These are phyloP conservation scores for Botrytis porri DNA, from an alignment of 2,329 filamentous ascomycete species.

Conservation along the genomic window DNA sequence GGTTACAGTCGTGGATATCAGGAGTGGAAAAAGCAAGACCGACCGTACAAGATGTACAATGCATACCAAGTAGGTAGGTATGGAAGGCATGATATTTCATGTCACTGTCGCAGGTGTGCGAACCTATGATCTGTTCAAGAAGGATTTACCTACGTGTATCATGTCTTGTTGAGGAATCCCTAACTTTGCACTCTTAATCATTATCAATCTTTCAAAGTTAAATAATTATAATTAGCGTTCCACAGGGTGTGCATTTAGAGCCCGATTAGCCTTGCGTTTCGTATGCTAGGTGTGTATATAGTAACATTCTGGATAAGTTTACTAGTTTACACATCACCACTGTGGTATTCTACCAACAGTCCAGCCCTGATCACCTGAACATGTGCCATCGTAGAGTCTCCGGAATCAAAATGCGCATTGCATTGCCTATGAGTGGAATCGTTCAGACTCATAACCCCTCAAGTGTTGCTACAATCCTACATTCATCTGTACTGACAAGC, in stretches of 20 bases:
- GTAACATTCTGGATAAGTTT: background rate
- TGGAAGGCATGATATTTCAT: background rate
- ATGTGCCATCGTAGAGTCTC: background rate
- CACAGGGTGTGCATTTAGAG: background rate
- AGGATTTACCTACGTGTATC: background rate
- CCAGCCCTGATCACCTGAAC: background rate
- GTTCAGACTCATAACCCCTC: background rate
- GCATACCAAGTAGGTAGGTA: background rate
- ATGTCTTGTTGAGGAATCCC: background rate
- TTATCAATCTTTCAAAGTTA: background rate
- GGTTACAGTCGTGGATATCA: background rate
- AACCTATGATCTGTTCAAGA: background rate
- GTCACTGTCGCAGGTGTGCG: background rate
- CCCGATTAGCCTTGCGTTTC: background rate
- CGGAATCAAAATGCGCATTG: background rate
- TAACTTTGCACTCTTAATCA: background rate
- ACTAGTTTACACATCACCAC: background rate
- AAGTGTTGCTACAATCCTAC: background rate
- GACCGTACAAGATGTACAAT: background rate
- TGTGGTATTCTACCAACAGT: background rate
- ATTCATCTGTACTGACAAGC: slow-evolving; percentile 16
- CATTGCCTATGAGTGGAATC: background rate
- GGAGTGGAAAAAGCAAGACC: background rate
- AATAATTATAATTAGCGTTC: background rate
- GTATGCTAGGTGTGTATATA: background rate